These are phyloP conservation scores for Boletus vinaceobasis DNA, from an alignment of 768 basidiomycete genomes.

Conservation along the genomic window DNA sequence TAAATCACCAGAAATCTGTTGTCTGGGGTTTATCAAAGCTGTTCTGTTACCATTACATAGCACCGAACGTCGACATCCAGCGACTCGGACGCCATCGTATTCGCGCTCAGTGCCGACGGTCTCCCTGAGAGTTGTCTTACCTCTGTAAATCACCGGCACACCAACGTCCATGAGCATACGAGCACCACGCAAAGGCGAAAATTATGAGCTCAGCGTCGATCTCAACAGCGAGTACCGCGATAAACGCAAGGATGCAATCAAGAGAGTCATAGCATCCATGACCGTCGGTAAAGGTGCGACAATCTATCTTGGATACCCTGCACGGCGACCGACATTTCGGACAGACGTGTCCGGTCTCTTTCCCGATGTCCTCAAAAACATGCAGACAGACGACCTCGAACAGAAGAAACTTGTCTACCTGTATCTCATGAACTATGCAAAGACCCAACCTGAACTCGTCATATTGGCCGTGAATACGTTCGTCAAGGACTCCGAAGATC, in stretches of 20 bases:
- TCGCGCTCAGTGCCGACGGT: background rate
- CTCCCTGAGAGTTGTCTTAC: background rate
- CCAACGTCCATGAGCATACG: conserved; percentile 42
- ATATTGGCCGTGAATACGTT: conserved; percentile 99
- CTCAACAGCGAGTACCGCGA: conserved; percentile 96
- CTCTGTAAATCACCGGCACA: conserved; percentile 2
- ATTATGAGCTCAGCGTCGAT: conserved; percentile 95
- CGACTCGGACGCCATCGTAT: too few species aligned
- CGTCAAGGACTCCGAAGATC: conserved; percentile 95
- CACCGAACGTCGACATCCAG: too few species aligned
- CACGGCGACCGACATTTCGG: conserved; percentile 3
- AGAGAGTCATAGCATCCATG: conserved; percentile 96
- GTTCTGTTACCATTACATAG: too few species aligned
- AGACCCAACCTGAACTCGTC: conserved; percentile 97
- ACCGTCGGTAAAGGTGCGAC: conserved; percentile 92
- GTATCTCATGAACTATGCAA: conserved; percentile 99
- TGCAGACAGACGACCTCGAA: conserved; percentile 99
- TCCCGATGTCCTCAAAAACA: conserved; percentile 98
- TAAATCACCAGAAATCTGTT: too few species aligned
- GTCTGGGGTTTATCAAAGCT: too few species aligned
- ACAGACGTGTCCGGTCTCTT: conserved; percentile 90
- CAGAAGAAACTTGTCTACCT: conserved; percentile 99
- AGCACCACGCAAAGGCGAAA: conserved; percentile 79
- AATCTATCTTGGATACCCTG: background rate
- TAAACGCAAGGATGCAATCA: conserved; percentile 97